Percentiles rank a stretch among this genome's conserved stretches.
Conservation (phyloP, 2,329 filamentous ascomycete genomes). For the Fusarium pseudoanthophilum region DNA sequence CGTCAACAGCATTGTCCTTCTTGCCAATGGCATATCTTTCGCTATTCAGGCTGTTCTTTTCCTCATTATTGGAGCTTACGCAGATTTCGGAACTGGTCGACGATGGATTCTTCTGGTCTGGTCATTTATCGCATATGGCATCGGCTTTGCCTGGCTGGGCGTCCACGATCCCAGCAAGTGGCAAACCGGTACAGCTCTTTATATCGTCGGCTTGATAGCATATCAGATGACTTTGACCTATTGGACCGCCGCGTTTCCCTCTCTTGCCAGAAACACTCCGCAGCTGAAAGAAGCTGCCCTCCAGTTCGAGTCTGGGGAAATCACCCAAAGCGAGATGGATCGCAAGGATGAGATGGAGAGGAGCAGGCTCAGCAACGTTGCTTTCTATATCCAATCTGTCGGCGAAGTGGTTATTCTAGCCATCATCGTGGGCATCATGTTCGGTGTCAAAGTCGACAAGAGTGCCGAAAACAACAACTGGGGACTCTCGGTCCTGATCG, state of each 20-base stretch:
- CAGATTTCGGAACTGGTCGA: constrained; percentile 73
- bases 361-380: constrained; percentile 70
- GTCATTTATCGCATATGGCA: constrained; percentile 68
- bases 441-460: constrained; percentile 68
- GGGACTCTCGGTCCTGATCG: constrained; percentile 72
- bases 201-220: constrained; percentile 73
- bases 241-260: constrained; percentile 70
- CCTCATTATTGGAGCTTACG: constrained; percentile 62
- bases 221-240: constrained; percentile 76
- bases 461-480: constrained; percentile 71
- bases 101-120: constrained; percentile 71
- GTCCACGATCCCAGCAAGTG: constrained; percentile 70
- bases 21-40: constrained; percentile 75
- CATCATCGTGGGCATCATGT: constrained; percentile 73
- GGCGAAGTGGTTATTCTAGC: constrained; percentile 71
- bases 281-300: constrained; percentile 48
- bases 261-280: constrained; percentile 51
- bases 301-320: constrained; percentile 54
- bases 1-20: constrained; percentile 73
- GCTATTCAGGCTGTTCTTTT: constrained; percentile 71
- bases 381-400: constrained; percentile 72
- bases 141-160: constrained; percentile 75
- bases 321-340: constrained; percentile 70
- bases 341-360: constrained; percentile 70
- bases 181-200: constrained; percentile 69